Evolutionary conservation across 192 early-diverging fungal genomes (phyloP).

Genomic region (Linnemannia elongata): DNA sequence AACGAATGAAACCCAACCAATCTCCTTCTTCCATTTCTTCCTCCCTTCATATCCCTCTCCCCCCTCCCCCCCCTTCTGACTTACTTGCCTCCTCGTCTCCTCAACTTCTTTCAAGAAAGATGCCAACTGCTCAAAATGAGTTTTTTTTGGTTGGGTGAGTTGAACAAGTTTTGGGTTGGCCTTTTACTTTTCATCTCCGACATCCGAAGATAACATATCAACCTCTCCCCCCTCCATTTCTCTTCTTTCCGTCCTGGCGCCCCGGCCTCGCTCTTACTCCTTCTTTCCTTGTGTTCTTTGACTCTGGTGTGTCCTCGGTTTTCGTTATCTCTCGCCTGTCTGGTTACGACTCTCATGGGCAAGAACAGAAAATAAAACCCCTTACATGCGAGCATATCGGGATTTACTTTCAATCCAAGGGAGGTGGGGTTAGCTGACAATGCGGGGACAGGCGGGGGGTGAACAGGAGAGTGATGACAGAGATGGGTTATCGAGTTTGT

Average conservation of each 20-base stretch:
- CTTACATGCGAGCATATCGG: not conserved
- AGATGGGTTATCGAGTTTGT: too few species aligned
- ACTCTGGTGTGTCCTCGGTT: not conserved
- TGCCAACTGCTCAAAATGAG: too few species aligned
- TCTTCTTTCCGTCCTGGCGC: not conserved
- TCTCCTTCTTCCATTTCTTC: too few species aligned
- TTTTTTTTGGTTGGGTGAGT: too few species aligned
- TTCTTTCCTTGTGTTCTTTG: not conserved
- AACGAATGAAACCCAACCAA: too few species aligned
- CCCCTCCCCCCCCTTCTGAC: too few species aligned
- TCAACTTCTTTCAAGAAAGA: too few species aligned
- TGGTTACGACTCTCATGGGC: not conserved
- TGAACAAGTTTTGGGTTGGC: not conserved
- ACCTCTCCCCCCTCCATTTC: not conserved
- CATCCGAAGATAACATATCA: constrained; percentile 1
- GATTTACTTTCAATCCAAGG: not conserved
- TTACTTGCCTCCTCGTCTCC: too few species aligned
- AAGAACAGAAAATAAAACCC: not conserved
- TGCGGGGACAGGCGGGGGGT: not conserved
- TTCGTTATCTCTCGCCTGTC: not conserved
- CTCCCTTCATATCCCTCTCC: too few species aligned
- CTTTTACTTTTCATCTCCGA: not conserved
- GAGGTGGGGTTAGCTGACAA: not conserved
- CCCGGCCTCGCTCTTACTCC: not conserved
- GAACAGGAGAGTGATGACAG: too few species aligned